These are phyloP conservation scores for Phytophthora podocarpi DNA, from an alignment of 352 stramenopile genomes.

Conservation along the genomic window DNA sequence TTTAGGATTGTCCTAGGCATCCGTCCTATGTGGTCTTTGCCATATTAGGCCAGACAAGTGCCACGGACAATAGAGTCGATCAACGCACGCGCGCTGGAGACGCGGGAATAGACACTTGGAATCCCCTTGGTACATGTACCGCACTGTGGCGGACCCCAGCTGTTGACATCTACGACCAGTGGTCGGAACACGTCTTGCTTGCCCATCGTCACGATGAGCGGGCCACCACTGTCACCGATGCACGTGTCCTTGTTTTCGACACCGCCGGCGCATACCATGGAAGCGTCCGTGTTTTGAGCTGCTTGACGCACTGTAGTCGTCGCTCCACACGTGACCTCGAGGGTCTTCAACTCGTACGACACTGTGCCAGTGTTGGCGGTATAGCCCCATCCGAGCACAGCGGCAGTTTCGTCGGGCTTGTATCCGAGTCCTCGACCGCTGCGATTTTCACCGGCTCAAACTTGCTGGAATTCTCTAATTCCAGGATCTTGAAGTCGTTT, in stretches of 20 bases:
- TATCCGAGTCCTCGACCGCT: no score
- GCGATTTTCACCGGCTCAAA: no score
- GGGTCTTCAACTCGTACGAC: constrained; percentile 38
- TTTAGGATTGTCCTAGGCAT: no score
- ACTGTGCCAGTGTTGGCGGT: constrained; percentile 27
- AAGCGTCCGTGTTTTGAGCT: constrained; percentile 19
- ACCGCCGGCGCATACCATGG: constrained; percentile 59
- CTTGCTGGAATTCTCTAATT: no score
- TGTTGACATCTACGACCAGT: no score
- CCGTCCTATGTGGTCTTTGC: no score
- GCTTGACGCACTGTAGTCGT: no score
- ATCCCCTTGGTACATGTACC: constrained; percentile 5
- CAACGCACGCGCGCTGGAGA: constrained; percentile 44
- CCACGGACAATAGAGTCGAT: constrained; percentile 29
- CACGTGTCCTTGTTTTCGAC: constrained; percentile 42
- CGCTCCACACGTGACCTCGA: constrained; percentile 41
- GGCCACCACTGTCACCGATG: constrained; percentile 55
- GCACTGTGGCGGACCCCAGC: constrained; percentile 19
- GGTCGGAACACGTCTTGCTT: constrained; percentile 14
- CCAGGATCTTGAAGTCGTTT: no score
- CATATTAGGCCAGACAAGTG: constrained; percentile 3
- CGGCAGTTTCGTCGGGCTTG: no score
- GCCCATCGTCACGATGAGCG: constrained; percentile 31
- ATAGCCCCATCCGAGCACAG: constrained; percentile 40
- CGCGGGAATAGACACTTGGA: constrained; percentile 55